Base-by-base conservation (phyloP, 1,139 yeast species). In the Pichia sp. region DNA sequence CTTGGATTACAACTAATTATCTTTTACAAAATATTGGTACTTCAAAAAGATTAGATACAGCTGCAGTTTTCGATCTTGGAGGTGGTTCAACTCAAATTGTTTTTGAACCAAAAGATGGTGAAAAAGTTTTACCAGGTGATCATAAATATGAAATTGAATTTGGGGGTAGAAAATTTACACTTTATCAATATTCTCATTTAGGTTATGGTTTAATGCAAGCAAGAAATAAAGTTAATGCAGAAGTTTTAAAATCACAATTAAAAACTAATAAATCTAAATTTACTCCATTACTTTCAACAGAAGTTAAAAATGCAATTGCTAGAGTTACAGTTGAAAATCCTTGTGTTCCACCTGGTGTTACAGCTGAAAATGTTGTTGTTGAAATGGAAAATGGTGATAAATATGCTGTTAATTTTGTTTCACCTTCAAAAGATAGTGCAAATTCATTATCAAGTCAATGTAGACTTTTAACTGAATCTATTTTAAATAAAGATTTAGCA, bases 81-180 rank as follows among this genome's bases (percentile, higher is more conserved):
- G 99, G 99, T 58, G 98, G 97, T 7, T 89, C 97, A 5, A 92
- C 98, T 10, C 99, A 92, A 70, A 89, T 92, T 69, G 98, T 92
- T 5, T 92, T 92, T 67, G 97, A 92, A 72, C 99, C 99, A 9
- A 66, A 69, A 29, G 68, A 72, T 45, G 76, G 79, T 53, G 81
- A 78, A 57, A 66, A 71, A 56, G 78, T 89, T 85, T 70, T 76
- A 42, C 90, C 83, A 28, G 97, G 96, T 50, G 97, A 90, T 62
- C 96, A 88, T 69, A 86, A 86, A 66, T 89, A 84, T 65, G 78
- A 78, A 54, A 76, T 90, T 57, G 68, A 75, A 26, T 92, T 90
- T 66, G 97, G 96, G 50, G 84, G 83, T 48, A 76, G 87, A 55
- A 77, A 83, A 42, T 92, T 86, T 65, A 73, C 76, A n/a, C 77